Percentiles rank a stretch among this genome's conserved stretches.
phyloP scores from a whole-genome alignment of 2,329 filamentous ascomycete species.

The Reticulascus tulasneorum region DNA sequence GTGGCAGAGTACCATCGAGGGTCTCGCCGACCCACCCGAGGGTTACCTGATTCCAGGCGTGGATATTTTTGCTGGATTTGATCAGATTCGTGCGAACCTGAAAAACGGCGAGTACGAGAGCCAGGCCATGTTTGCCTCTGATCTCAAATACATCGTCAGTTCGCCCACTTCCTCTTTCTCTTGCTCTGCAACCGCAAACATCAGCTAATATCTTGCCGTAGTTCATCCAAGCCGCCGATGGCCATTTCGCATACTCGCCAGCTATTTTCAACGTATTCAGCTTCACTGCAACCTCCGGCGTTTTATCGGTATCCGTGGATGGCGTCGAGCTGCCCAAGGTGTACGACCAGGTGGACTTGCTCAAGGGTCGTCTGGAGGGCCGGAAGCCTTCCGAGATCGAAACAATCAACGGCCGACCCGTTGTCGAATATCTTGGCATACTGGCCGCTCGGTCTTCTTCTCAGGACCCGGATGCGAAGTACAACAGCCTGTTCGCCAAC shows the following conservation, averaged over 20 bases:
- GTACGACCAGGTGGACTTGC: constrained; percentile 6
- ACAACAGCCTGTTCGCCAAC: constrained; percentile 13
- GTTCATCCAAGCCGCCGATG: constrained; percentile 10
- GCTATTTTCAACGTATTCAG: constrained; percentile 11
- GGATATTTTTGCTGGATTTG: constrained; percentile 12
- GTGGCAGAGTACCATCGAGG: constrained; percentile 16
- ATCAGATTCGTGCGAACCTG: constrained; percentile 13
- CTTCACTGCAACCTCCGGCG: not conserved
- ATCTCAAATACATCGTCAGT: constrained; percentile 10
- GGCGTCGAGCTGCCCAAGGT: constrained; percentile 7
- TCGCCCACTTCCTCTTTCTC: not conserved
- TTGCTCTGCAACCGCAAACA: too few species aligned
- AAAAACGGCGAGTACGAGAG: constrained; percentile 9
- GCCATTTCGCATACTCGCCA: constrained; percentile 15
- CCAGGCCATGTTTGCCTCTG: constrained; percentile 12
- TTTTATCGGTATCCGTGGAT: constrained; percentile 15
- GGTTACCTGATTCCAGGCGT: constrained; percentile 16
- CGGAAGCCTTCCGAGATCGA: constrained; percentile 12
- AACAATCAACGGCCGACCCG: constrained; percentile 9
- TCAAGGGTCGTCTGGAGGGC: too few species aligned
- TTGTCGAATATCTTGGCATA: constrained; percentile 9
- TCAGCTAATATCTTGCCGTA: not conserved
- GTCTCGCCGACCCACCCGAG: constrained; percentile 11
- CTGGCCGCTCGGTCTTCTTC: not conserved
- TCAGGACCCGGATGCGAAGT: constrained; percentile 19